phyloP scores from a whole-genome alignment of 768 basidiomycete species.

The Lenzites betulinus region DNA sequence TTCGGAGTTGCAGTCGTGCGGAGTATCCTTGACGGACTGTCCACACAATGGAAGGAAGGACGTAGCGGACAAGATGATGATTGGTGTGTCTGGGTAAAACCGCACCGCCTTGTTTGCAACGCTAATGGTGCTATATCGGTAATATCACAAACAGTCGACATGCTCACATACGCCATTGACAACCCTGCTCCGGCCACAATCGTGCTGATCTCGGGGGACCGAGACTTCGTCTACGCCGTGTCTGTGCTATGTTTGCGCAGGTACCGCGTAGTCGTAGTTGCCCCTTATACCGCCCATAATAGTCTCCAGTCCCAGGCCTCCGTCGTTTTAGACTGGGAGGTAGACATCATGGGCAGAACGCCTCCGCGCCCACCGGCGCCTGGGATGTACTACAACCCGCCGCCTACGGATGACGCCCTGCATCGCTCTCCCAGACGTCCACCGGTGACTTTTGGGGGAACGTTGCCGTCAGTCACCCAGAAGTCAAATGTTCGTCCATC shows the following conservation, averaged over 20 bases:
- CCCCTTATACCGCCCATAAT: slow-evolving; percentile 36
- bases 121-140: slow-evolving; percentile 3
- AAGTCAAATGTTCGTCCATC: slow-evolving; percentile 5
- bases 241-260: slow-evolving; percentile 24
- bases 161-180: slow-evolving; percentile 67
- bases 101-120: slow-evolving; percentile 30
- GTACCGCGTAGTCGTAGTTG: slow-evolving; percentile 34
- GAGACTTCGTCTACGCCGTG: slow-evolving; percentile 69
- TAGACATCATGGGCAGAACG: slow-evolving; percentile 37
- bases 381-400: not conserved
- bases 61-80: slow-evolving; percentile 54
- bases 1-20: slow-evolving; percentile 50
- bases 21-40: slow-evolving; percentile 43
- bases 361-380: slow-evolving; percentile 4
- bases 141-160: slow-evolving; percentile 50
- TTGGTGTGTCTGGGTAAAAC: slow-evolving; percentile 35
- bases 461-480: slow-evolving; percentile 1
- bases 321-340: slow-evolving; percentile 53
- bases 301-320: slow-evolving; percentile 61
- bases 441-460: slow-evolving; percentile 5
- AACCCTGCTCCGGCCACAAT: slow-evolving; percentile 54
- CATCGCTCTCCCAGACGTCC: slow-evolving; percentile 17
- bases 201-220: slow-evolving; percentile 66
- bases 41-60: slow-evolving; percentile 36
- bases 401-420: slow-evolving; percentile 7